Evolutionary conservation across 2,329 filamentous ascomycete genomes (phyloP), one percentile per base, ranked within the genome.

Genomic region (Lomentospora prolificans): DNA sequence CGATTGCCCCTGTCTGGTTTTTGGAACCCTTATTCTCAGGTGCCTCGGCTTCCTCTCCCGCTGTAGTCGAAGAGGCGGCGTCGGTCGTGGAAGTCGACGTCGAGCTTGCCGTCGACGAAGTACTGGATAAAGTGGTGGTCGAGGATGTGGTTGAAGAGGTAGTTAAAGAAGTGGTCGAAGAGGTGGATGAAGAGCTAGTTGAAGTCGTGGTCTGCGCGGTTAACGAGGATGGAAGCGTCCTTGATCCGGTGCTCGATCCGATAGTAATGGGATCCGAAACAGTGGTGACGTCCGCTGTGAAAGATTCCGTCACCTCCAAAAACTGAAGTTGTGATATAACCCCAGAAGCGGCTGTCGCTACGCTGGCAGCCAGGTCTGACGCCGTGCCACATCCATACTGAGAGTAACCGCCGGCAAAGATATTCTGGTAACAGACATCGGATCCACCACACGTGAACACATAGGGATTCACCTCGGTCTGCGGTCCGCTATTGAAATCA

Each of bases 361-460:
- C 79, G 1, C 70, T 75, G 1, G 75, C 76, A 2, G 71, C 79
- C 57, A 78, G 60, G 27, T 67, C 65, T 27, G 76, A 75, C 1
- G 72, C 73, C 6, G 73, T 70, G 17, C 79, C 80, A 59, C 80
- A 84, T 1, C 80, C 80, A 54, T 71, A 83, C 65, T 83, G 80
- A 53, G 68, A 79, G 61, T 71, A 79, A 2, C 79, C 80, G 10
- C 78, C 79, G 0, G 75, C 75, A 58, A 76, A 84, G 7, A 68
- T 62, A 61, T 84, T 83, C 60, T 66, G 72, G 66, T 79, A 84
- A 62, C 80, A 83, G 14, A 80, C 72, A 50, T 77, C 62, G 51
- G 67, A 66, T 3, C 73, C 76, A n/a, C 64, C 59, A 64, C 80
- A 84, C 8, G 79, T 81, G 61, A 70, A 82, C 30, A 82, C 69